phyloP scores from a whole-genome alignment of 1,284 basidiomycete genomes.

The Tilletia walkeri region DNA sequence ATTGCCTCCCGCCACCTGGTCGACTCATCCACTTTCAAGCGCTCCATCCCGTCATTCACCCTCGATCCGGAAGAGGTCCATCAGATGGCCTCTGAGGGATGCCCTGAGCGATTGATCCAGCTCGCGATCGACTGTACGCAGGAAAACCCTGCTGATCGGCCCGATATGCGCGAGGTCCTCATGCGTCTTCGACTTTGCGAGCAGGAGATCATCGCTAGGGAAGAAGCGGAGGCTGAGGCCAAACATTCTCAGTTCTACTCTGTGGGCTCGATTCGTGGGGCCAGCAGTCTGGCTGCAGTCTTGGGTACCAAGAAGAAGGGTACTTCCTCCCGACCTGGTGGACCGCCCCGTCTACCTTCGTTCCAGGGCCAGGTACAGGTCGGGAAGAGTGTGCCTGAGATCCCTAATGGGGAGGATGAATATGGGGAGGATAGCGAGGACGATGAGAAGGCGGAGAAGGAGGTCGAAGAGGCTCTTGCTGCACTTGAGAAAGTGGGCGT shows the following conservation, averaged over 20 bases:
- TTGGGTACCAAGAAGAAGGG: constrained; percentile 58
- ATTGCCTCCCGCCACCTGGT: constrained; percentile 81
- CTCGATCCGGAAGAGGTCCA: constrained; percentile 75
- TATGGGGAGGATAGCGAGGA: not conserved
- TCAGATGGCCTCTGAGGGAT: constrained; percentile 69
- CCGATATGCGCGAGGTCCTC: constrained; percentile 74
- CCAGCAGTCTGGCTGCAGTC: constrained; percentile 37
- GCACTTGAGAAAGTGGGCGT: constrained; percentile 45
- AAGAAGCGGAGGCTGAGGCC: constrained; percentile 22
- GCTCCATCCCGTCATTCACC: constrained; percentile 61
- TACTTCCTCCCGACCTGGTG: constrained; percentile 59
- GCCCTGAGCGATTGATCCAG: constrained; percentile 73
- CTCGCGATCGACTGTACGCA: constrained; percentile 76
- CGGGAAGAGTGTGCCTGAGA: constrained; percentile 52
- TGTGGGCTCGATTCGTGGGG: constrained; percentile 67
- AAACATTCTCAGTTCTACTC: constrained; percentile 56
- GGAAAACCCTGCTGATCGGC: constrained; percentile 69
- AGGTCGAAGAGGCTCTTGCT: constrained; percentile 47
- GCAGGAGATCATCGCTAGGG: constrained; percentile 61
- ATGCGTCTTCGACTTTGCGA: constrained; percentile 74
- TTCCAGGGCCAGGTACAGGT: constrained; percentile 74
- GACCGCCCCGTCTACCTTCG: constrained; percentile 74
- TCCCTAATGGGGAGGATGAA: not conserved
- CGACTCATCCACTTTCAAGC: constrained; percentile 60
- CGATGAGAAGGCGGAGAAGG: constrained; percentile 25